phyloP scores from a whole-genome alignment of 257 asterid species.

The Rauvolfia tetraphylla region DNA sequence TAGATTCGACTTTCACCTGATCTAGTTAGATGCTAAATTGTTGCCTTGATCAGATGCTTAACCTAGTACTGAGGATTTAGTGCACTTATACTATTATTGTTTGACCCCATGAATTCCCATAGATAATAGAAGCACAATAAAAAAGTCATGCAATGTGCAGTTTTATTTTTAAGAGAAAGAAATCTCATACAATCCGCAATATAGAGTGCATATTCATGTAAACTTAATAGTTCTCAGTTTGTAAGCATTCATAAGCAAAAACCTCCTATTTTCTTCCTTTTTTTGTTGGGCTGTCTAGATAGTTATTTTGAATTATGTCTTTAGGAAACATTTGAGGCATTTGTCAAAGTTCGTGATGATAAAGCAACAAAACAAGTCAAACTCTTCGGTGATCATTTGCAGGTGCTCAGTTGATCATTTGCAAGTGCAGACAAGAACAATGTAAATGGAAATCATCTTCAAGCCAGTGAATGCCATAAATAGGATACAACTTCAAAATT shows the following conservation, averaged over 20 bases:
- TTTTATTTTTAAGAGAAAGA: neutral
- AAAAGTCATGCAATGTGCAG: neutral
- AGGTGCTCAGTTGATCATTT: too few species aligned
- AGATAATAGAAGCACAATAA: neutral
- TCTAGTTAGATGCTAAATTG: neutral
- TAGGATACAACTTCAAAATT: too few species aligned
- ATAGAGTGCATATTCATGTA: neutral
- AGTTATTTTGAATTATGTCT: constrained; percentile 23
- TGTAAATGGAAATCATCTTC: too few species aligned
- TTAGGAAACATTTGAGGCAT: constrained; percentile 97
- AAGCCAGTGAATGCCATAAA: too few species aligned
- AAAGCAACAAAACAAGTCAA: constrained; percentile 83
- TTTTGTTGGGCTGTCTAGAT: neutral
- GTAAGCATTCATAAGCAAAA: neutral
- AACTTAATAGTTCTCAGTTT: neutral
- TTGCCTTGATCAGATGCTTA: neutral
- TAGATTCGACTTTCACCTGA: neutral
- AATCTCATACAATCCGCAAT: neutral
- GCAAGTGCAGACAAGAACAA: too few species aligned
- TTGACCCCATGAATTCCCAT: too few species aligned
- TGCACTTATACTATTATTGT: neutral
- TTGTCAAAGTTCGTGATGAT: constrained; percentile 82
- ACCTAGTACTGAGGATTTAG: neutral
- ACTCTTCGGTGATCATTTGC: constrained; percentile 81
- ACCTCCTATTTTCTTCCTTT: too few species aligned